Percentiles rank a stretch among this genome's conserved stretches.
These are phyloP conservation scores for Tricholoma flavovirens DNA, from an alignment of 768 basidiomycete genomes.

Conservation along the genomic window DNA sequence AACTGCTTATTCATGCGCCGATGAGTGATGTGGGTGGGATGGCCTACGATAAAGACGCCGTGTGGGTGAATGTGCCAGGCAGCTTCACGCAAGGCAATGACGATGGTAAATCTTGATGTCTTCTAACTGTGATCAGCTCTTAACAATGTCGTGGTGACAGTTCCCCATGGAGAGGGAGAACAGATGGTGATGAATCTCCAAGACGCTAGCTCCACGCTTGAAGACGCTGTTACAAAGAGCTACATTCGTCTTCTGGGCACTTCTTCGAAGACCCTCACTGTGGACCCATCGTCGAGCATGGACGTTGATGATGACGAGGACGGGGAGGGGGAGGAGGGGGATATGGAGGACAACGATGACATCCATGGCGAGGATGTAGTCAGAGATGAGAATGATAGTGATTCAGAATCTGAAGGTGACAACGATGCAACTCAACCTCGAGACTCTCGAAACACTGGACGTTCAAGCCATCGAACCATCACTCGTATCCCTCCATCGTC, in stretches of 20 bases:
- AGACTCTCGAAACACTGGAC: slow-evolving; percentile 43
- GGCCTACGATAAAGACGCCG: slow-evolving; percentile 96
- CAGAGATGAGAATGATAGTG: slow-evolving; percentile 12
- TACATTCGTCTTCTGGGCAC: slow-evolving; percentile 80
- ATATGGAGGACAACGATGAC: slow-evolving; percentile 16
- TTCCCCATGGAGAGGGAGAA: slow-evolving; percentile 87
- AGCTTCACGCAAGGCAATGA: slow-evolving; percentile 79
- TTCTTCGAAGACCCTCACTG: slow-evolving; percentile 65
- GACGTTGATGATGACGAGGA: slow-evolving; percentile 26
- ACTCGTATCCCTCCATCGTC: slow-evolving; percentile 34
- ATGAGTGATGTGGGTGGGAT: slow-evolving; percentile 99
- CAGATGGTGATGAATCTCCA: slow-evolving; percentile 97
- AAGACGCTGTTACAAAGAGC: slow-evolving; percentile 73
- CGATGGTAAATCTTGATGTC: slow-evolving; percentile 40
- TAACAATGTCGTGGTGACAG: slow-evolving; percentile 30
- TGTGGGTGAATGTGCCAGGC: slow-evolving; percentile 96
- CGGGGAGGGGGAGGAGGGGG: slow-evolving; percentile 27
- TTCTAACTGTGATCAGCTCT: not conserved
- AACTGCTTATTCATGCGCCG: slow-evolving; percentile 87
- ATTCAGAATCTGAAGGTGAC: slow-evolving; percentile 9
- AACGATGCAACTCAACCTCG: slow-evolving; percentile 16
- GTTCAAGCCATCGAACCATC: slow-evolving; percentile 41
- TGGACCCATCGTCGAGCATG: slow-evolving; percentile 33
- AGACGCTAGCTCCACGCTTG: slow-evolving; percentile 77
- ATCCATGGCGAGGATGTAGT: slow-evolving; percentile 4